These are phyloP conservation scores for Arthrobotrys conoides DNA, from an alignment of 2,329 filamentous ascomycete species.

Conservation along the genomic window DNA sequence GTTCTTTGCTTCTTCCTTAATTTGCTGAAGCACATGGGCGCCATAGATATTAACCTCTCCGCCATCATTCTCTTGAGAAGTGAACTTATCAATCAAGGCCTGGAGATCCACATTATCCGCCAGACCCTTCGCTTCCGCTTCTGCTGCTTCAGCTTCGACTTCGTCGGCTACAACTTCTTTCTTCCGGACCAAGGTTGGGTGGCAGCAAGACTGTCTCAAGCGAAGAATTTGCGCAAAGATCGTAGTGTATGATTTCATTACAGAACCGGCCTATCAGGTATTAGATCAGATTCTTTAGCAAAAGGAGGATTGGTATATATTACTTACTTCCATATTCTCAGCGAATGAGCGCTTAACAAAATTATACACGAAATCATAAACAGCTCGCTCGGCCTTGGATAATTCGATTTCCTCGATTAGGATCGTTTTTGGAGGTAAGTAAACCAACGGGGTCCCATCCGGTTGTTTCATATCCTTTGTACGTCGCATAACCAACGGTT, in stretches of 20 bases:
- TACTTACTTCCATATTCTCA: constrained; percentile 78
- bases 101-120: constrained; percentile 97
- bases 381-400: constrained; percentile 84
- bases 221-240: constrained; percentile 97
- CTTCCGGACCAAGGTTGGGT: constrained; percentile 89
- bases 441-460: constrained; percentile 83
- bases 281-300: background rate
- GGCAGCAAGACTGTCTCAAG: constrained; percentile 92
- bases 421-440: constrained; percentile 83
- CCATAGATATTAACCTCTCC: constrained; percentile 80
- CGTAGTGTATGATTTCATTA: constrained; percentile 95
- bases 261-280: constrained; percentile 78
- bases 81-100: constrained; percentile 86
- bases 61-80: constrained; percentile 75
- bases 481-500: constrained; percentile 92
- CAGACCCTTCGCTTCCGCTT: constrained; percentile 80
- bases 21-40: constrained; percentile 88
- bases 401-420: constrained; percentile 91
- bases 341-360: constrained; percentile 87
- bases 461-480: constrained; percentile 99
- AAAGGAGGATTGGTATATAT: background rate
- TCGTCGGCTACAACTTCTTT: constrained; percentile 88
- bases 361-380: constrained; percentile 91
- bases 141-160: constrained; percentile 81
- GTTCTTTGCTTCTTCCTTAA: constrained; percentile 86